Conservation (phyloP, 2,329 filamentous ascomycete species). For the Tolypocladium cylindrosporum region DNA sequence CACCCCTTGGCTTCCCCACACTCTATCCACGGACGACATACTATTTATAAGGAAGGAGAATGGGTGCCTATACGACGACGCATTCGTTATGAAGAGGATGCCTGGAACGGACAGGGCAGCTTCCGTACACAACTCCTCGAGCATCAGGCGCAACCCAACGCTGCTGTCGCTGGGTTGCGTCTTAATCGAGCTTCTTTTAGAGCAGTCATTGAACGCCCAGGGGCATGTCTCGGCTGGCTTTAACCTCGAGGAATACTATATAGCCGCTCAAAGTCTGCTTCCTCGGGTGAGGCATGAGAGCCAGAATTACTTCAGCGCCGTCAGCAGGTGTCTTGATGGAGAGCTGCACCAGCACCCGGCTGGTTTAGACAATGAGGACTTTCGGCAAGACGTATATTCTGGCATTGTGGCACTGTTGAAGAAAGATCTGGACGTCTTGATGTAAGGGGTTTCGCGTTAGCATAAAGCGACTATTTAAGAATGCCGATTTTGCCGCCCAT, state of each 20-base stretch:
- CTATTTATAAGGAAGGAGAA: background rate
- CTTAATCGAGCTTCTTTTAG: conserved; percentile 10
- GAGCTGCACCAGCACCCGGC: conserved; percentile 2
- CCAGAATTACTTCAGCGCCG: conserved; percentile 10
- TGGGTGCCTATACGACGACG: background rate
- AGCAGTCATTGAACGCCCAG: conserved; percentile 2
- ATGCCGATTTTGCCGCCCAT: background rate
- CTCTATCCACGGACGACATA: background rate
- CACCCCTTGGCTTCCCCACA: conserved; percentile 11
- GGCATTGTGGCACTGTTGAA: conserved; percentile 6
- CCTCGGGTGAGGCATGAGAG: background rate
- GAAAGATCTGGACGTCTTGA: conserved; percentile 2
- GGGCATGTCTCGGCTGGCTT: background rate
- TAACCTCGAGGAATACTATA: background rate
- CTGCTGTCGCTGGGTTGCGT: conserved; percentile 10
- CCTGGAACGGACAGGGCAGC: background rate
- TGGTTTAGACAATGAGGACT: conserved; percentile 2
- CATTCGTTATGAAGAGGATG: background rate
- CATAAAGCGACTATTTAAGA: background rate
- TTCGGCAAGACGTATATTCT: conserved; percentile 6
- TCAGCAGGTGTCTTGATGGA: conserved; percentile 7
- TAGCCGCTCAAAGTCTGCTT: background rate
- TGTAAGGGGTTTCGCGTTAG: background rate
- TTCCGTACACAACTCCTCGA: background rate
- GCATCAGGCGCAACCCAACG: background rate